Conservation (phyloP, 768 basidiomycete species). For the Russula vinacea region DNA sequence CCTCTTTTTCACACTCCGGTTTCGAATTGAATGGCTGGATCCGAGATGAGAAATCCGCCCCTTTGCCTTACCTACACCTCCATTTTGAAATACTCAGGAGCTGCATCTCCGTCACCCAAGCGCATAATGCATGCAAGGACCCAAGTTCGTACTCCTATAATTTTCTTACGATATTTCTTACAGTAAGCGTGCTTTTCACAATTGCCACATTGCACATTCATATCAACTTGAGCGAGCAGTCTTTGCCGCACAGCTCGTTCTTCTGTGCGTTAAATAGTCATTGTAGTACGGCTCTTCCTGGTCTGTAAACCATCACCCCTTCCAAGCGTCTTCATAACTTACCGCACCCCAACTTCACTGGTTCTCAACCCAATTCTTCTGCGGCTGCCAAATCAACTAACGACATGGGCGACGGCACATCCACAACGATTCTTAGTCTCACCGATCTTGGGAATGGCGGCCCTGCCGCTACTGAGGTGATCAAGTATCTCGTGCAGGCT, state of each 20-base stretch:
- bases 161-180: background rate
- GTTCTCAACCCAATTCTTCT: too few relatives aligned
- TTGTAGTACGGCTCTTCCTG: background rate
- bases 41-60: too few relatives aligned
- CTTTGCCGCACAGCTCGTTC: background rate
- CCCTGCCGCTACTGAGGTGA: slow-evolving; percentile 25
- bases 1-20: too few relatives aligned
- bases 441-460: background rate
- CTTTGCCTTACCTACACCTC: slow-evolving; percentile 8
- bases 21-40: too few relatives aligned
- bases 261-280: slow-evolving; percentile 17
- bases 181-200: background rate
- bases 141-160: background rate
- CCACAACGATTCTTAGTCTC: slow-evolving; percentile 3
- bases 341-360: background rate
- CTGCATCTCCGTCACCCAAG: background rate
- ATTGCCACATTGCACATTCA: slow-evolving; percentile 3
- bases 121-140: background rate
- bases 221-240: slow-evolving; percentile 1
- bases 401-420: background rate
- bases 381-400: too few relatives aligned
- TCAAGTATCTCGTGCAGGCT: slow-evolving; percentile 26
- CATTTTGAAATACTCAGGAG: slow-evolving; percentile 3
- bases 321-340: background rate
- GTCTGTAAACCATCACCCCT: background rate